Percentiles rank a stretch among this genome's conserved stretches.
These are phyloP conservation scores for Vigna nakashimae DNA, from an alignment of 306 rosid species.

Conservation along the genomic window DNA sequence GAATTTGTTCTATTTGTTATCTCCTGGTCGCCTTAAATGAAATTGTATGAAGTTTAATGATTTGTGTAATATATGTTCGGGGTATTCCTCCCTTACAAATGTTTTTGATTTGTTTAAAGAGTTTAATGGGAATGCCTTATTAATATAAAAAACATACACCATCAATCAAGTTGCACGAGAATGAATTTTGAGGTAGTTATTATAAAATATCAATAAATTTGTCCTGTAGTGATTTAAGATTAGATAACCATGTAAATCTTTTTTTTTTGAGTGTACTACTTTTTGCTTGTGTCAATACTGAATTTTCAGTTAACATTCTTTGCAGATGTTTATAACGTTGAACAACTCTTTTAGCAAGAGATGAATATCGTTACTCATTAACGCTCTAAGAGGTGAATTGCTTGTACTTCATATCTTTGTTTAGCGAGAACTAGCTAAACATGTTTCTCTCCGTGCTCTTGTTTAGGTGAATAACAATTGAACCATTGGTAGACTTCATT, in stretches of 20 bases:
- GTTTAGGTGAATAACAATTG: background rate
- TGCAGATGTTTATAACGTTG: constrained; percentile 1
- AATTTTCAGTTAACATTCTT: constrained; percentile 18
- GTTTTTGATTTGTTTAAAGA: background rate
- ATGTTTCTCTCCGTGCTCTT: background rate
- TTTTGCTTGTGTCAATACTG: background rate
- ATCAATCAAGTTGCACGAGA: background rate
- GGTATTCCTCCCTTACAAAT: constrained; percentile 1
- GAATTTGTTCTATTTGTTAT: constrained; percentile 46
- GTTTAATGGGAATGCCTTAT: background rate
- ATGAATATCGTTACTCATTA: background rate
- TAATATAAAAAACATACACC: too few relatives aligned
- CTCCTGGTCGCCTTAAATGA: constrained; percentile 43
- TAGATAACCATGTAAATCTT: too few relatives aligned
- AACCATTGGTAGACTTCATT: background rate
- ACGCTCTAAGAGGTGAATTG: background rate
- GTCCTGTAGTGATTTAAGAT: background rate
- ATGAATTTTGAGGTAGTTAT: too few relatives aligned
- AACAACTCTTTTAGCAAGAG: background rate
- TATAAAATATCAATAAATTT: too few relatives aligned
- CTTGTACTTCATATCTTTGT: background rate
- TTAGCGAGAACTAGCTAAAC: background rate
- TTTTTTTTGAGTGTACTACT: too few relatives aligned
- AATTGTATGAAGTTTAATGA: constrained; percentile 36
- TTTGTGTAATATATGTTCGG: constrained; percentile 21